Evolutionary conservation across 148 eudicot genomes (phyloP), one percentile per base, ranked within the genome.

Genomic region (Rhododendron molle): DNA sequence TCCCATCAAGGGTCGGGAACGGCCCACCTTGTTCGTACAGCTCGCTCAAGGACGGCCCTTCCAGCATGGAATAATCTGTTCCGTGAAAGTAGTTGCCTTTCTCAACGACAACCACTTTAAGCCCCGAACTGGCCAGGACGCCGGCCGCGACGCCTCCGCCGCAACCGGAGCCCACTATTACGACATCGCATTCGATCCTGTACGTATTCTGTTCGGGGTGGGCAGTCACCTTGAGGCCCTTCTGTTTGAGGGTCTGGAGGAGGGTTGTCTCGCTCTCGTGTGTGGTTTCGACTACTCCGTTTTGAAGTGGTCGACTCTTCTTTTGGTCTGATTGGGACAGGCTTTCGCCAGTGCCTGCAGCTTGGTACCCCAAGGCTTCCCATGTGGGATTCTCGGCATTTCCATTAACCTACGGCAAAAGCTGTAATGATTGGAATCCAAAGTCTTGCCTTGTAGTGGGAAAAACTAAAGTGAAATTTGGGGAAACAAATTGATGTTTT

Each of bases 91-190:
- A 94, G 46, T 91, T 92, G n/a, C 96, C 96, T 83, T 92, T 94
- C 86, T 94, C 96, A 26, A 94, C 83, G 56, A 94, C 91, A 14
- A 94, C 86, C 3, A 92, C 96, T 87, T 94, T 94, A n/a, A 87
- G 88, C 44, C 96, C 94, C 0, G 92, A 86, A 46, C 80, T 88
- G 0, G 96, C 94, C 3, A 94, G 95, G 80, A 91, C 83, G 1
- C 92, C 93, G 1, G 96, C 96, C 5, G 96, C 96, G 28, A 94
- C 95, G 21, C 91, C 95, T 43, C 96, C 96, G 0, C 96, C 96
- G 62, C 93, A 89, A 10, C 95, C 96, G 0, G 96, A 94, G 28
- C 96, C 96, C 14, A 94, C 88, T 21, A 94, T 91, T 1, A 92
- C 94, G 2, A 83, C 94, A 62, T 94, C 96, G 78, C 96, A 94